Evolutionary conservation across 176 grass and related monocot species (phyloP).

Genomic region (Zea mays): DNA sequence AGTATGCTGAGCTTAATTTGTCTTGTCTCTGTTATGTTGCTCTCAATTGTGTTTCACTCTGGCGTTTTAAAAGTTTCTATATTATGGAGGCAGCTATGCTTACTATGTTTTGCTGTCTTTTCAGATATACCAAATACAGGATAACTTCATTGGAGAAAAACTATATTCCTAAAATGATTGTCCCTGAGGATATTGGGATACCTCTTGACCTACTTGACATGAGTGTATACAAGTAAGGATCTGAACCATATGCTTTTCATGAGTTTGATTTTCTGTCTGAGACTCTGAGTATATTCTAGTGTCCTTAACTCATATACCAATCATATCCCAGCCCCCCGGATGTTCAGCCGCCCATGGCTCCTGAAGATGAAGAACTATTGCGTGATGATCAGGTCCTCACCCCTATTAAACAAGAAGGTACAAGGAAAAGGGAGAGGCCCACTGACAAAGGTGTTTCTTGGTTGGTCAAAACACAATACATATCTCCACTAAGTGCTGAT

Average conservation of each 20-base stretch:
- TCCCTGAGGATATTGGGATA: slow-evolving; percentile 87
- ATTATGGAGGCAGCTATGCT: slow-evolving; percentile 15
- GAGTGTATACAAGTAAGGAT: slow-evolving; percentile 86
- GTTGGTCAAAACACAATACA: slow-evolving; percentile 99
- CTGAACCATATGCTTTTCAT: slow-evolving; percentile 32
- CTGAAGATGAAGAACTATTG: slow-evolving; percentile 88
- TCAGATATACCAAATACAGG: slow-evolving; percentile 87
- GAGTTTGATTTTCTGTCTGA: slow-evolving; percentile 19
- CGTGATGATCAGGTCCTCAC: slow-evolving; percentile 83
- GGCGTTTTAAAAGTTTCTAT: slow-evolving; percentile 15
- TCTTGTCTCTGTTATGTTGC: slow-evolving; percentile 17
- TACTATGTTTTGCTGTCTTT: slow-evolving; percentile 38
- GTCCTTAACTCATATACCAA: slow-evolving; percentile 24
- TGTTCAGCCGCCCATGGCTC: slow-evolving; percentile 49
- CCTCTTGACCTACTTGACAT: slow-evolving; percentile 98
- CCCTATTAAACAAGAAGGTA: slow-evolving; percentile 88
- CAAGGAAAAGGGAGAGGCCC: slow-evolving; percentile 90
- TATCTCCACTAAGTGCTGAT: slow-evolving; percentile 88
- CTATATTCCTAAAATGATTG: slow-evolving; percentile 83
- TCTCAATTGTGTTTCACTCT: slow-evolving; percentile 16
- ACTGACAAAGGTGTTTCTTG: slow-evolving; percentile 97
- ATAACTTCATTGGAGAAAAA: slow-evolving; percentile 96
- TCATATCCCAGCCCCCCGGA: slow-evolving; percentile 55
- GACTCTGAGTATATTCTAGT: slow-evolving; percentile 27
- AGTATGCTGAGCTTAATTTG: background rate